phyloP scores from a whole-genome alignment of 2,329 filamentous ascomycete genomes.

The Aspergillus floridensis region DNA sequence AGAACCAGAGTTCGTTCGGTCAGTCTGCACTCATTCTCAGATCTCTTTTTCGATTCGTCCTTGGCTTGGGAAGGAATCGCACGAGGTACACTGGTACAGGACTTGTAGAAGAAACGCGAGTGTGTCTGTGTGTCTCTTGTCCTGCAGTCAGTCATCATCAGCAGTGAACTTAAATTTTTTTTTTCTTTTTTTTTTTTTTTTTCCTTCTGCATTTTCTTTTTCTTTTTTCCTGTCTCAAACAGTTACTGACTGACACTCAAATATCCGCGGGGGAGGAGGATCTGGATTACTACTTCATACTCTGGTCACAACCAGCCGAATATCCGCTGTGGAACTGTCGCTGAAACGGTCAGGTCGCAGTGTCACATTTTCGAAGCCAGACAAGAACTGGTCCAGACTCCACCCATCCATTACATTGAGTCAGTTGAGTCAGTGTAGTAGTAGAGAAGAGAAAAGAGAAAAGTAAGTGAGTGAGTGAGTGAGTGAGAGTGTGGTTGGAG shows the following conservation, averaged over 20 bases:
- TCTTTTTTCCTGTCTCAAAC: background rate
- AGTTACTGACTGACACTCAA: background rate
- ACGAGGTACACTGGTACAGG: background rate
- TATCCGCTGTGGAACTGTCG: background rate
- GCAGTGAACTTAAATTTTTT: background rate
- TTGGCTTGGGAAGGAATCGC: background rate
- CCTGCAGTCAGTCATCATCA: background rate
- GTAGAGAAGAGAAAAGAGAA: background rate
- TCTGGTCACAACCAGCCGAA: background rate
- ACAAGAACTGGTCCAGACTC: background rate
- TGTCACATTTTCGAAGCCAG: background rate
- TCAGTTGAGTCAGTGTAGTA: background rate
- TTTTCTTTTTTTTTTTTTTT: conserved; percentile 2
- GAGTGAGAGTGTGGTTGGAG: background rate
- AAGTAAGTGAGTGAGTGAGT: background rate
- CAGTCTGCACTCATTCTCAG: background rate
- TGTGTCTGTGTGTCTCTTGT: background rate
- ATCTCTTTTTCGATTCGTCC: background rate
- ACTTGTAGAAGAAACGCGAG: background rate
- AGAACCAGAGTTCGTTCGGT: background rate
- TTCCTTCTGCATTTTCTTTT: background rate
- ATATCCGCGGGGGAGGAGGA: too few species aligned
- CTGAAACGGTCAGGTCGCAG: background rate
- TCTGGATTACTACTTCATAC: background rate
- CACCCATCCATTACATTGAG: background rate